These are phyloP conservation scores for Panicum virgatum DNA, from an alignment of 202 grass and related monocot species.

Conservation along the genomic window DNA sequence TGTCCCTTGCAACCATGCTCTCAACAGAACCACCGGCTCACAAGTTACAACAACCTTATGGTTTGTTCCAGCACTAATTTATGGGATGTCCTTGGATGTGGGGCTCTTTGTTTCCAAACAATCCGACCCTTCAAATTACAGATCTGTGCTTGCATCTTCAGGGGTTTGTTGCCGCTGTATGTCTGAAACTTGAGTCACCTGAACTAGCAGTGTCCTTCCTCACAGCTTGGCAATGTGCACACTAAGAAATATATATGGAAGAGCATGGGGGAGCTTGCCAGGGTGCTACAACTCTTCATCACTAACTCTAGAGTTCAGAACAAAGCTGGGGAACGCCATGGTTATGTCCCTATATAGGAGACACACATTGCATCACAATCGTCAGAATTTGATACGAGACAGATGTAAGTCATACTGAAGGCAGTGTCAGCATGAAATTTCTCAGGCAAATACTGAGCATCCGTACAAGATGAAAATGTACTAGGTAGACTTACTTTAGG, in stretches of 20 bases:
- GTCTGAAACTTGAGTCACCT: constrained; percentile 2
- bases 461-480: neutral
- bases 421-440: neutral
- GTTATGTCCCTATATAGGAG: constrained; percentile 59
- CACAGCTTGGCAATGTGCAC: neutral
- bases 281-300: constrained; percentile 60
- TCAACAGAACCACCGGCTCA: neutral
- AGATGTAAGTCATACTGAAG: neutral
- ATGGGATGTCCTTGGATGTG: neutral
- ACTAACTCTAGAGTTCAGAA: constrained; percentile 47
- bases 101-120: neutral
- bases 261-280: neutral
- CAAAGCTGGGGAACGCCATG: constrained; percentile 63
- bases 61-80: neutral
- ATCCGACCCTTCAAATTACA: neutral
- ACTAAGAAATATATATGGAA: constrained; percentile 5
- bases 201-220: neutral
- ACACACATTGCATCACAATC: neutral
- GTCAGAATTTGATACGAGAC: neutral
- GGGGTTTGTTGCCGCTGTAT: neutral
- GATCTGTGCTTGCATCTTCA: neutral
- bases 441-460: constrained; percentile 2
- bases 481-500: constrained; percentile 46
- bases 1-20: neutral
- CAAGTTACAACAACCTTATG: neutral